Percentiles rank a stretch among this genome's conserved stretches.
Evolutionary conservation across 345 rosid genomes (phyloP).

Genomic region (Salix udensis): DNA sequence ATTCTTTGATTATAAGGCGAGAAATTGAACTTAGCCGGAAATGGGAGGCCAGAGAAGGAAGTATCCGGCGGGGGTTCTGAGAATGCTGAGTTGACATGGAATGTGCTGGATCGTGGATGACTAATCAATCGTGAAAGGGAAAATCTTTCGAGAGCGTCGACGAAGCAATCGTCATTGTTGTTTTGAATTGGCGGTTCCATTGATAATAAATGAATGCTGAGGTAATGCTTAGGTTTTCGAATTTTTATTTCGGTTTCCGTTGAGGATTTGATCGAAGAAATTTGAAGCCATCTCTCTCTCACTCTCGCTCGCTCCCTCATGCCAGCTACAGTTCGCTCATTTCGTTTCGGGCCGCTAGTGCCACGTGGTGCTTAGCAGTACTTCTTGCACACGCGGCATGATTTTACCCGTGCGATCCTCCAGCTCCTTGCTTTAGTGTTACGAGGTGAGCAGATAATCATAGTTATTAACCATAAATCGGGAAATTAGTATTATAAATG

Average conservation of each 20-base stretch:
- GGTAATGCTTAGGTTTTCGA: neutral
- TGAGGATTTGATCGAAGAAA: neutral
- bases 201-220: neutral
- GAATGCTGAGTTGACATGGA: conserved; percentile 23
- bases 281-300: neutral
- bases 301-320: no score
- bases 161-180: conserved; percentile 32
- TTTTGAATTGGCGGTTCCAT: conserved; percentile 29
- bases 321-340: neutral
- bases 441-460: neutral
- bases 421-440: neutral
- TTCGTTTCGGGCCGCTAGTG: neutral
- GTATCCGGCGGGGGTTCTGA: neutral
- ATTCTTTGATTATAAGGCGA: conserved; percentile 3
- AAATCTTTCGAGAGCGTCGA: conserved; percentile 58
- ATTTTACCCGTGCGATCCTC: neutral
- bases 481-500: no score
- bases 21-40: conserved; percentile 36
- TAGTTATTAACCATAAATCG: neutral
- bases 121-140: conserved; percentile 43
- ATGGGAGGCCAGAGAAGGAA: conserved; percentile 23
- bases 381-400: neutral
- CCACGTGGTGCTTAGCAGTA: neutral
- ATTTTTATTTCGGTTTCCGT: neutral
- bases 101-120: conserved; percentile 24